phyloP scores from a whole-genome alignment of 257 asterid species.

The Verbascum thapsus region DNA sequence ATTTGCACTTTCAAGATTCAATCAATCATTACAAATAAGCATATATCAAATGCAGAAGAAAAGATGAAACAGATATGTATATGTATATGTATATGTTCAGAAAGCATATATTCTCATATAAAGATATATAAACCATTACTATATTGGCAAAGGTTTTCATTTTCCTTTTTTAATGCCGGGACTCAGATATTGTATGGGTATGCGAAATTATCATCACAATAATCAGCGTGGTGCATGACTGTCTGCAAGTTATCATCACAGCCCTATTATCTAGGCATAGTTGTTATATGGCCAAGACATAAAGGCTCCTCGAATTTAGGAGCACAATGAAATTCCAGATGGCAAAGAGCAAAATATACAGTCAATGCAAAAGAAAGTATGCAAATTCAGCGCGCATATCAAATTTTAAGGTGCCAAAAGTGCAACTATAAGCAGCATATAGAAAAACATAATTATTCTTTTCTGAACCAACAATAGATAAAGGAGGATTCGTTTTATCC shows the following conservation, averaged over 20 bases:
- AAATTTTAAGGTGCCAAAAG: not conserved
- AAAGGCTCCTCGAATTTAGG: not conserved
- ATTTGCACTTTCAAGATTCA: conserved; percentile 16
- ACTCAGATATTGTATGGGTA: too few species aligned
- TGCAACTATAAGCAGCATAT: not conserved
- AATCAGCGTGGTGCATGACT: too few species aligned
- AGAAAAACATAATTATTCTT: not conserved
- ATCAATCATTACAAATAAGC: not conserved
- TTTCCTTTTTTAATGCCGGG: too few species aligned
- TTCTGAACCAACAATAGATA: not conserved
- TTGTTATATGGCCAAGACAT: not conserved
- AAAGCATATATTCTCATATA: not conserved
- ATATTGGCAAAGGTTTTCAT: too few species aligned
- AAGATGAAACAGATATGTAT: not conserved
- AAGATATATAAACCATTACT: not conserved
- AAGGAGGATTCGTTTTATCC: not conserved
- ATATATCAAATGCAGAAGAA: not conserved
- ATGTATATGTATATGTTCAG: not conserved
- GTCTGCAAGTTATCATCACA: too few species aligned
- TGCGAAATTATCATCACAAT: too few species aligned
- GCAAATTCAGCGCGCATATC: not conserved
- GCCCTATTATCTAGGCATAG: too few species aligned
- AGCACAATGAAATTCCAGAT: not conserved
- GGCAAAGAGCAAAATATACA: not conserved
- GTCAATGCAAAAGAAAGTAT: not conserved